These are phyloP conservation scores for Boletus rubescentipes DNA, from an alignment of 768 basidiomycete genomes.

Conservation along the genomic window DNA sequence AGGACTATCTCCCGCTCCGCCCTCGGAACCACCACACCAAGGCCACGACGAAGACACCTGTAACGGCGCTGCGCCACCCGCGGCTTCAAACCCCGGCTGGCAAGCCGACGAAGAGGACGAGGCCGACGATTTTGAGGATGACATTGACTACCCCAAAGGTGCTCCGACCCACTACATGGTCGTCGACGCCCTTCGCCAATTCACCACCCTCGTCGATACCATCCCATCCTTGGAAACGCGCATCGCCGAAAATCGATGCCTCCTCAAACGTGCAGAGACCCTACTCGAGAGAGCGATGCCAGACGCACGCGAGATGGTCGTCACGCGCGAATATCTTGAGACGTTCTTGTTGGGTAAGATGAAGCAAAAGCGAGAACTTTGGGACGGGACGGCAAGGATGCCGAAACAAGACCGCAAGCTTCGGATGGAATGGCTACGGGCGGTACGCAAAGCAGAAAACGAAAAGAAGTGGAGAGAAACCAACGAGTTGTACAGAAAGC, in stretches of 20 bases:
- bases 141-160: slow-evolving; percentile 4
- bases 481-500: slow-evolving; percentile 11
- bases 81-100: background rate
- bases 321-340: slow-evolving; percentile 30
- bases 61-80: no score
- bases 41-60: background rate
- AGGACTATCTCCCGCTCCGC: background rate
- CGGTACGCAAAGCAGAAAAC: slow-evolving; percentile 18
- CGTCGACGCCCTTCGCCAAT: slow-evolving; percentile 29
- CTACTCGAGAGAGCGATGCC: slow-evolving; percentile 16
- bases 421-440: slow-evolving; percentile 26
- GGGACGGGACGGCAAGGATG: slow-evolving; percentile 32
- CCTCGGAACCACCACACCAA: background rate
- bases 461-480: slow-evolving; percentile 20
- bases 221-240: slow-evolving; percentile 19
- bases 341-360: slow-evolving; percentile 24
- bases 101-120: slow-evolving; percentile 4
- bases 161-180: slow-evolving; percentile 25
- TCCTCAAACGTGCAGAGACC: slow-evolving; percentile 18
- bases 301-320: slow-evolving; percentile 18
- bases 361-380: slow-evolving; percentile 32
- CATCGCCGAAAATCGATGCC: slow-evolving; percentile 18
- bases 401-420: slow-evolving; percentile 21
- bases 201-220: slow-evolving; percentile 23
- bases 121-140: background rate